These are phyloP conservation scores for Ogataea corticis DNA, from an alignment of 805 yeast genomes.

Conservation along the genomic window DNA sequence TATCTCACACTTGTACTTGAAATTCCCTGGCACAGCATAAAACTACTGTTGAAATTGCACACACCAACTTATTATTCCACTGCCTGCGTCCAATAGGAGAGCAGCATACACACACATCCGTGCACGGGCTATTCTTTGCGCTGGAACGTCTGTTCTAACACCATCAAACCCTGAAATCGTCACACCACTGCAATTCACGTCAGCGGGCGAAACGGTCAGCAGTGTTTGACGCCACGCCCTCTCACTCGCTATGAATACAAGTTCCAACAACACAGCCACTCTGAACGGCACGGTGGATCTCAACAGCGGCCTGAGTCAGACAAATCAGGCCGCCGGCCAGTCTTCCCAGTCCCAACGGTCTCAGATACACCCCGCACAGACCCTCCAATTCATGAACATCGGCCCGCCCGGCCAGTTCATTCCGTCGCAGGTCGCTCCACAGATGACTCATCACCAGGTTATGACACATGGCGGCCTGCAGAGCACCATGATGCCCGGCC, in stretches of 20 bases:
- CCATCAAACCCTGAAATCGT: too few species aligned
- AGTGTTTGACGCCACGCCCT: neutral
- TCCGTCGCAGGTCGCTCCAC: constrained; percentile 11
- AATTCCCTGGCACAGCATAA: too few species aligned
- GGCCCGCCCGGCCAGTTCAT: constrained; percentile 11
- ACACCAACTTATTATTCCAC: too few species aligned
- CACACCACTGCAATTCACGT: too few species aligned
- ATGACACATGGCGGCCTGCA: constrained; percentile 12
- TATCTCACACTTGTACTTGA: too few species aligned
- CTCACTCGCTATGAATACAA: neutral
- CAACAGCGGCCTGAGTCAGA: constrained; percentile 3
- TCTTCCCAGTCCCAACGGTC: constrained; percentile 6
- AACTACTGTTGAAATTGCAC: too few species aligned
- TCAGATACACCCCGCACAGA: constrained; percentile 12
- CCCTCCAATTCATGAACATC: constrained; percentile 14
- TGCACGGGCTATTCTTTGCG: too few species aligned
- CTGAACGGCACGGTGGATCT: too few species aligned
- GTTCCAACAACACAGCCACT: neutral
- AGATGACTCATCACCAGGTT: constrained; percentile 14
- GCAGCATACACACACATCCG: too few species aligned
- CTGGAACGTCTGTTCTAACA: too few species aligned
- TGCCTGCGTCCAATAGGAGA: too few species aligned
- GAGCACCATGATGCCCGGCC: constrained; percentile 9
- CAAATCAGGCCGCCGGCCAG: constrained; percentile 1
- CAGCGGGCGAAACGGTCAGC: neutral